Conservation (phyloP, 768 basidiomycete genomes). For the Clitopilus hobsonii region DNA sequence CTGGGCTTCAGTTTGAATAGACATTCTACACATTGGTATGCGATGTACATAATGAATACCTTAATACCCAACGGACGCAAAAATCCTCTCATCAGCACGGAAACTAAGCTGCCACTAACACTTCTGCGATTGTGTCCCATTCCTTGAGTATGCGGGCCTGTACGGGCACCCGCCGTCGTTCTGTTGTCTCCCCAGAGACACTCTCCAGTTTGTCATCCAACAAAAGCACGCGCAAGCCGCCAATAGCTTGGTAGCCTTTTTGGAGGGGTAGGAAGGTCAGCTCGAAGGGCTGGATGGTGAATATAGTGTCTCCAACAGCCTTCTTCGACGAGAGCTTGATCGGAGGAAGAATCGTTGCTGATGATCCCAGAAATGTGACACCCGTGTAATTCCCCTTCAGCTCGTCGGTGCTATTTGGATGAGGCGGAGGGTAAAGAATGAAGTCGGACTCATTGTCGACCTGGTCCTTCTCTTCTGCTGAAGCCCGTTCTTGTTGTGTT, state of each 20-base stretch:
- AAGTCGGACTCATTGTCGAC: constrained; percentile 8
- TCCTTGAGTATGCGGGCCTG: constrained; percentile 57
- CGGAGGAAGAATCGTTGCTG: constrained; percentile 40
- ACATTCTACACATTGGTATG: background rate
- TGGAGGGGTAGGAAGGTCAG: constrained; percentile 55
- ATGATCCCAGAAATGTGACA: constrained; percentile 47
- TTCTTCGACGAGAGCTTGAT: constrained; percentile 28
- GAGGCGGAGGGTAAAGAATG: constrained; percentile 37
- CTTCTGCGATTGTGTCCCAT: constrained; percentile 67
- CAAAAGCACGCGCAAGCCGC: constrained; percentile 69
- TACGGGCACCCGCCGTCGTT: constrained; percentile 17
- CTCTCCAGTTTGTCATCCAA: constrained; percentile 47
- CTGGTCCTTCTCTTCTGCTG: constrained; percentile 9
- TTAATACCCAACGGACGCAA: background rate
- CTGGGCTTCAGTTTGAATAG: constrained; percentile 44
- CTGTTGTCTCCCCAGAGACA: constrained; percentile 16
- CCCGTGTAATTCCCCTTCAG: constrained; percentile 22
- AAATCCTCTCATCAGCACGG: background rate
- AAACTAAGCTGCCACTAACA: constrained; percentile 48
- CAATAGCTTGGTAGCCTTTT: constrained; percentile 58
- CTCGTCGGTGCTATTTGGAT: constrained; percentile 37
- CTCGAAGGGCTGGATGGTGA: constrained; percentile 54
- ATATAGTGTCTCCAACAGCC: constrained; percentile 13
- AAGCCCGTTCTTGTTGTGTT: constrained; percentile 11
- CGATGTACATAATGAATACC: background rate